Base-by-base conservation (phyloP, 2,329 filamentous ascomycete species). In the Fusarium compactum region DNA sequence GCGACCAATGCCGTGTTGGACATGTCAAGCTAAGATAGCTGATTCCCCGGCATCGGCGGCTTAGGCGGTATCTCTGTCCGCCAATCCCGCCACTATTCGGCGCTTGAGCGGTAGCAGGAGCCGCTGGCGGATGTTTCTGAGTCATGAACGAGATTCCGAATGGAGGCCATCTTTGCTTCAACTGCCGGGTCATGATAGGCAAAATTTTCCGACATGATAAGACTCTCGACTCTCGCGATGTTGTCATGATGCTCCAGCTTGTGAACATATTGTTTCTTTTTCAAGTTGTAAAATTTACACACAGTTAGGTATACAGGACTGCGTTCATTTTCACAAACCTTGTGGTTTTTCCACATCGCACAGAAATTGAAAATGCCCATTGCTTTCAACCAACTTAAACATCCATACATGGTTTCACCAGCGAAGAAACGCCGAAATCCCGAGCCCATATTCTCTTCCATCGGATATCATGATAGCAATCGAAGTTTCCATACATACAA, bases 121-220 rank as follows among this genome's bases (percentile, higher is more conserved):
- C 67, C 67, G 67, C 66, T 67, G 67, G 45, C 50, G 43, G 67
- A 57, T 44, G 38, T 46, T 51, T 47, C 51, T 69, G 67, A 70
- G 52, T 69, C 66, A 69, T 62, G 66, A 27, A 27, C 24, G 32
- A 62, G 30, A 46, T 44, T 62, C 48, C 40, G 32, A 66, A 67
- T 46, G 24, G 54, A 61, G 25, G 12, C 12, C 12, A 22, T 25
- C 11, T n/a, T 30, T 10, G 24, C 46, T 30, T n/a, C 14, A 25
- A 52, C 32, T 52, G 15, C 40, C 25, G 16, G 50, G 32, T 32
- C 48, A 64, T 44, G 50, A 53, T 53, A 25, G 10, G 24, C 50
- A 43, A 22, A 41, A 5, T 18, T 53, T 53, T 43, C 50, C 25
- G 34, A n/a, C 24, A 41, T 43, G 50, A 53, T 53, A 27, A 41